Evolutionary conservation across 2,329 filamentous ascomycete species (phyloP).

Genomic region (Colletotrichum shisoi): DNA sequence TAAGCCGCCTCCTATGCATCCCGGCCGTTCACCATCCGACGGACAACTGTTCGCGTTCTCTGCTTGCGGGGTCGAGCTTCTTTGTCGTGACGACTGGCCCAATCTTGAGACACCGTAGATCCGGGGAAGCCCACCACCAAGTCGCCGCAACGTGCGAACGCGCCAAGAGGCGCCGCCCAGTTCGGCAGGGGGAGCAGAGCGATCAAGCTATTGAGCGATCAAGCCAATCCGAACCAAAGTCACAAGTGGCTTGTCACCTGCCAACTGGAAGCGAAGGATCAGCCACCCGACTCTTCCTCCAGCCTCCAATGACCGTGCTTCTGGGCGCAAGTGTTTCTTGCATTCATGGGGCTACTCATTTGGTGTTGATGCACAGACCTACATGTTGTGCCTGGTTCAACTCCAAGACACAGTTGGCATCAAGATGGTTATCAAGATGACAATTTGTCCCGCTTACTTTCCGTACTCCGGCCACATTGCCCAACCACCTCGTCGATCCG

Average conservation of each 20-base stretch:
- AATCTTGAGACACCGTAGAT: conserved; percentile 23
- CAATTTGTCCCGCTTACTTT: too few relatives aligned
- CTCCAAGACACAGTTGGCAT: not conserved
- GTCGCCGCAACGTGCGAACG: conserved; percentile 5
- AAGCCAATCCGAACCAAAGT: conserved; percentile 16
- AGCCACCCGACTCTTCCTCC: conserved; percentile 25
- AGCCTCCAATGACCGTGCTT: conserved; percentile 19
- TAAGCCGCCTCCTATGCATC: not conserved
- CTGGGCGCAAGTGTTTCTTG: not conserved
- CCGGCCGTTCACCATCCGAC: conserved; percentile 1
- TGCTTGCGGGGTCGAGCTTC: conserved; percentile 17
- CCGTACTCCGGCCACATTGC: not conserved
- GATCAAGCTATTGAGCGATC: conserved; percentile 21
- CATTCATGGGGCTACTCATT: not conserved
- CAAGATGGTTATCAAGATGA: too few relatives aligned
- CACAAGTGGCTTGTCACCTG: conserved; percentile 29
- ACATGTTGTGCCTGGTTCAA: not conserved
- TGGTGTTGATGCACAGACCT: not conserved
- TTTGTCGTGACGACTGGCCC: conserved; percentile 4
- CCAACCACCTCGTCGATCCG: not conserved
- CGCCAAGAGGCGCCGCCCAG: conserved; percentile 2
- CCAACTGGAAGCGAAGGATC: conserved; percentile 28
- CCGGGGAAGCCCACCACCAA: conserved; percentile 24
- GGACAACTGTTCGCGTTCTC: not conserved
- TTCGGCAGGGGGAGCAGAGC: not conserved